Evolutionary conservation across 2,329 filamentous ascomycete species (phyloP).

Genomic region (Aspergillus caelatus): DNA sequence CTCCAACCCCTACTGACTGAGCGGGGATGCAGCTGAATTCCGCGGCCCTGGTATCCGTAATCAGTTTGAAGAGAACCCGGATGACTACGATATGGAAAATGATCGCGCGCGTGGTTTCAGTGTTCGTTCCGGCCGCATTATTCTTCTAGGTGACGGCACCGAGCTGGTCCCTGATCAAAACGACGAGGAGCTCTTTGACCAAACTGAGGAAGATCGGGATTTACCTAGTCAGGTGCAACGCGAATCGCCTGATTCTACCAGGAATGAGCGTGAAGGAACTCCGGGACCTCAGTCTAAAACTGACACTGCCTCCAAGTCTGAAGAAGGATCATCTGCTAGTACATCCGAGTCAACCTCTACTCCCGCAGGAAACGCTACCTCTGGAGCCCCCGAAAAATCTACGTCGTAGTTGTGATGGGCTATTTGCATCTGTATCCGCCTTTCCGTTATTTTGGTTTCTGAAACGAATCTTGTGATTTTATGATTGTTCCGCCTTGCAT

Average conservation of each 20-base stretch:
- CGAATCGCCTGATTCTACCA: conserved; percentile 41
- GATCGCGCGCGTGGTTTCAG: conserved; percentile 68
- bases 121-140: conserved; percentile 79
- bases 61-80: conserved; percentile 76
- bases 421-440: conserved; percentile 15
- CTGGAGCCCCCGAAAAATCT: conserved; percentile 30
- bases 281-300: conserved; percentile 51
- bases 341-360: conserved; percentile 43
- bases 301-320: conserved; percentile 24
- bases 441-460: conserved; percentile 24
- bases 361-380: conserved; percentile 36
- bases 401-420: conserved; percentile 30
- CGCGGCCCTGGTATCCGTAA: conserved; percentile 80
- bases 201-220: conserved; percentile 83
- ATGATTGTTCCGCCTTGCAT: conserved; percentile 21
- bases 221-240: conserved; percentile 81
- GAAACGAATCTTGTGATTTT: conserved; percentile 23
- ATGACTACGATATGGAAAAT: conserved; percentile 56
- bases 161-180: conserved; percentile 87
- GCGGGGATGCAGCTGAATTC: conserved; percentile 70
- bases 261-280: conserved; percentile 54
- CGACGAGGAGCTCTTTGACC: conserved; percentile 93
- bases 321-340: conserved; percentile 23
- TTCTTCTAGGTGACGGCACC: conserved; percentile 92
- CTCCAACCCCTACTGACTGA: conserved; percentile 46